phyloP scores from a whole-genome alignment of 352 stramenopile species.

The Phytophthora quininea region DNA sequence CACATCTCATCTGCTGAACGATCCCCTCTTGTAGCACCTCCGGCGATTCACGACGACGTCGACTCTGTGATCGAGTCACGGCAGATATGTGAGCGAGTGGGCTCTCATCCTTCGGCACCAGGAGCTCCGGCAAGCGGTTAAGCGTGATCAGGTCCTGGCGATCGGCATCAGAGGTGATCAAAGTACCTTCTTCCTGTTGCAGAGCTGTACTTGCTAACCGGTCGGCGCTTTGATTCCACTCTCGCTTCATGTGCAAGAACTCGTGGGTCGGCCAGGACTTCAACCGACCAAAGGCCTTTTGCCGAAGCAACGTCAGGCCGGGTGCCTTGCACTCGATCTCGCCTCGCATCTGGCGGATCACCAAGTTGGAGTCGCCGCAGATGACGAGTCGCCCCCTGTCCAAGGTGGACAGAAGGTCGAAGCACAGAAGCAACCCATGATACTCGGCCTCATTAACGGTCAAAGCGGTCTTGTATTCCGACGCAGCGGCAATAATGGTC shows the following conservation, averaged over 20 bases:
- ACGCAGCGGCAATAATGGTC: neutral
- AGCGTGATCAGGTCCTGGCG: neutral
- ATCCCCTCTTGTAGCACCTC: neutral
- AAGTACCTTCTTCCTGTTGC: neutral
- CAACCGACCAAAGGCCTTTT: neutral
- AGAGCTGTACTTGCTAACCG: neutral
- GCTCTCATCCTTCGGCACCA: neutral
- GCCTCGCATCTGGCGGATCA: no score
- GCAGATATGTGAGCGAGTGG: neutral
- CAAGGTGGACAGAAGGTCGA: neutral
- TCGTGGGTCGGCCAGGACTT: neutral
- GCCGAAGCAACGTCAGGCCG: neutral
- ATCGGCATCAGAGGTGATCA: neutral
- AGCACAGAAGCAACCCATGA: slow-evolving; percentile 1
- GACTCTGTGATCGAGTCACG: neutral
- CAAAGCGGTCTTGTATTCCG: neutral
- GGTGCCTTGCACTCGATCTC: no score
- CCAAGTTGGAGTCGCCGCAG: no score
- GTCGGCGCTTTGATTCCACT: neutral
- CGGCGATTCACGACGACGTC: neutral
- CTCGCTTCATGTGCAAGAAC: neutral
- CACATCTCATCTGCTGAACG: neutral
- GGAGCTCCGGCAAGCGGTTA: neutral
- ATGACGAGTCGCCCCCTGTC: neutral
- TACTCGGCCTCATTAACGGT: slow-evolving; percentile 34